Conservation (phyloP, 2,329 filamentous ascomycete genomes). For the Aureobasidium mangrovei region DNA sequence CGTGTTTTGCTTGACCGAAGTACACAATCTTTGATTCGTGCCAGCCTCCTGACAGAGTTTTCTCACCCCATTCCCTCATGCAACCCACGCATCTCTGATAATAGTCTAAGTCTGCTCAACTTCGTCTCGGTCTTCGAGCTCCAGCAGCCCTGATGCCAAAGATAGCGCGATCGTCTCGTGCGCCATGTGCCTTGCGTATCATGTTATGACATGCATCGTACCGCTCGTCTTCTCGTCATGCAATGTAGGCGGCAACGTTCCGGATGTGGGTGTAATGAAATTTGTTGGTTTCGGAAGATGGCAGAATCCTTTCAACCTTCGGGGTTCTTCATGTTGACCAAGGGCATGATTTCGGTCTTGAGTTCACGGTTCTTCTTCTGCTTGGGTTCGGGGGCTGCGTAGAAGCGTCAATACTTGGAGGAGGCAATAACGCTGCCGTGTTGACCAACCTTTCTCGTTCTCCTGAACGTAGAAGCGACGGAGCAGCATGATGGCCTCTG, state of each 20-base stretch:
- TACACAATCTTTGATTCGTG: too few species aligned
- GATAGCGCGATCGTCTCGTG: too few species aligned
- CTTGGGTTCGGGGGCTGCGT: slow-evolving; percentile 51
- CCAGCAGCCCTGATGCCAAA: too few species aligned
- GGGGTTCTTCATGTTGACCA: slow-evolving; percentile 19
- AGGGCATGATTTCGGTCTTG: slow-evolving; percentile 49
- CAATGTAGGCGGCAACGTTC: neutral
- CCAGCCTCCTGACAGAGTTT: too few species aligned
- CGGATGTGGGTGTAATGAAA: neutral
- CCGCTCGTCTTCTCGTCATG: neutral
- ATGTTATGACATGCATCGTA: neutral
- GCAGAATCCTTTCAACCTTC: slow-evolving; percentile 7
- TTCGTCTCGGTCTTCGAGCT: too few species aligned
- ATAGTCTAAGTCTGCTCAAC: too few species aligned
- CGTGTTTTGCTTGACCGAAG: too few species aligned
- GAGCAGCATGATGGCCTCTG: slow-evolving; percentile 87
- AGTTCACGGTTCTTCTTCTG: slow-evolving; percentile 56
- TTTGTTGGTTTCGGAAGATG: too few species aligned
- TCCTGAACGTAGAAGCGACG: slow-evolving; percentile 96
- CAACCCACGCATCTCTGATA: too few species aligned
- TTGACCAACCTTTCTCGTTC: slow-evolving; percentile 67
- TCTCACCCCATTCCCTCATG: too few species aligned
- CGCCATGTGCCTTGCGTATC: neutral
- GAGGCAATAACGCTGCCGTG: neutral
- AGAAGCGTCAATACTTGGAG: neutral